Conservation (phyloP, 2,329 filamentous ascomycete genomes). For the Fusarium sp. region DNA sequence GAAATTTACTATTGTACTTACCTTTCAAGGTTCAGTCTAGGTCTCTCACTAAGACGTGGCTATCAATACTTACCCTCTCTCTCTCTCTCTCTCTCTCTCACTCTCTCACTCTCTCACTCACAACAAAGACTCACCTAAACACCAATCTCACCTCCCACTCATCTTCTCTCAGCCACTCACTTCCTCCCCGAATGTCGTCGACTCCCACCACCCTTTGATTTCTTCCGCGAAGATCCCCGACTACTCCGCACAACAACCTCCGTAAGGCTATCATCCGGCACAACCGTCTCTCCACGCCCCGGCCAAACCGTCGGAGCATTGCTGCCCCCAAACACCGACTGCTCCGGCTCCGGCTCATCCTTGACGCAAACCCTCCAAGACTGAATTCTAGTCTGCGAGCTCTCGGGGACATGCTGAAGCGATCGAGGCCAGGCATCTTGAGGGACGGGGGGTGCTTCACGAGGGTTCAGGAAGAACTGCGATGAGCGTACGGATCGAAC, state of each 20-base stretch:
- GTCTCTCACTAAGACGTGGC: neutral
- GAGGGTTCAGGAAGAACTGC: neutral
- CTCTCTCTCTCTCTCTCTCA: no score
- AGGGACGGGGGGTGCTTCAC: neutral
- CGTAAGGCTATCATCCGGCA: constrained; percentile 5
- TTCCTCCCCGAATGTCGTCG: neutral
- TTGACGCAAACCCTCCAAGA: constrained; percentile 3
- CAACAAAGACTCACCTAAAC: neutral
- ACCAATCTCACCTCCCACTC: neutral
- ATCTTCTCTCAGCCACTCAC: neutral
- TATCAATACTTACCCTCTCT: neutral
- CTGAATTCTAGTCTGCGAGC: neutral
- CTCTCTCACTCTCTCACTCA: neutral
- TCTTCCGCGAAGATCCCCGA: neutral
- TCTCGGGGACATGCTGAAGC: neutral
- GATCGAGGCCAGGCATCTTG: neutral
- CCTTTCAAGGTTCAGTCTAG: neutral
- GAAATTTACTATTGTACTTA: neutral
- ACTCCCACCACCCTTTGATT: neutral
- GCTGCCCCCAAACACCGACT: constrained; percentile 5
- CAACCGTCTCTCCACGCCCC: neutral
- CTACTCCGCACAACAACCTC: neutral
- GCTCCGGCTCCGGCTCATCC: neutral
- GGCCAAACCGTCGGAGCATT: constrained; percentile 16
- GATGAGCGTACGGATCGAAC: neutral